Conservation (phyloP, 805 yeast species). For the Nakazawaea wickerhamii region DNA sequence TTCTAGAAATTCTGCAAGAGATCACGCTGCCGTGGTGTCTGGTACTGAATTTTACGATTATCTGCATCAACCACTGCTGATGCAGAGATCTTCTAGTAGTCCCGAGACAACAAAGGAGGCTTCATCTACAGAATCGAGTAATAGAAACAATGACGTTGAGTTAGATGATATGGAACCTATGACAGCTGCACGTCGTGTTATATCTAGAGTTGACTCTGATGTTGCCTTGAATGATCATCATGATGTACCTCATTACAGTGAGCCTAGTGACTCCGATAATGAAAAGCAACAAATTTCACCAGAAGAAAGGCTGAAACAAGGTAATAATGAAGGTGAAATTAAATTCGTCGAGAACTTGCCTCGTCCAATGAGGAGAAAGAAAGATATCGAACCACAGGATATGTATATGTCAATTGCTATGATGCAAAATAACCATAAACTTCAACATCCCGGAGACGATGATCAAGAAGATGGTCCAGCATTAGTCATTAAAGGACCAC, state of each 20-base stretch:
- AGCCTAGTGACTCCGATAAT: conserved; percentile 35
- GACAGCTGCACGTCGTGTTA: not conserved
- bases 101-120: conserved; percentile 2
- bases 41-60: not conserved
- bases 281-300: conserved; percentile 13
- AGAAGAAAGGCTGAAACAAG: not conserved
- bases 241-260: conserved; percentile 30
- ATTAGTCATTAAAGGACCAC: conserved; percentile 70
- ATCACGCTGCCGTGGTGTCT: not conserved
- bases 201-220: conserved; percentile 2
- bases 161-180: not conserved
- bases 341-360: conserved; percentile 55
- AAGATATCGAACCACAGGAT: conserved; percentile 73
- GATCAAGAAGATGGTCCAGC: conserved; percentile 69
- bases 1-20: not conserved
- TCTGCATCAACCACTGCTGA: not conserved
- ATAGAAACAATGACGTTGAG: not conserved
- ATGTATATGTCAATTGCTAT: conserved; percentile 79
- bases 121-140: not conserved
- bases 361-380: conserved; percentile 38
- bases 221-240: conserved; percentile 11
- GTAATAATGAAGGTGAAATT: conserved; percentile 30
- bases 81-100: not conserved
- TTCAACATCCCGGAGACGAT: conserved; percentile 27
- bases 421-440: conserved; percentile 53